Conservation (phyloP, 768 basidiomycete species). For the Suillus subaureus region DNA sequence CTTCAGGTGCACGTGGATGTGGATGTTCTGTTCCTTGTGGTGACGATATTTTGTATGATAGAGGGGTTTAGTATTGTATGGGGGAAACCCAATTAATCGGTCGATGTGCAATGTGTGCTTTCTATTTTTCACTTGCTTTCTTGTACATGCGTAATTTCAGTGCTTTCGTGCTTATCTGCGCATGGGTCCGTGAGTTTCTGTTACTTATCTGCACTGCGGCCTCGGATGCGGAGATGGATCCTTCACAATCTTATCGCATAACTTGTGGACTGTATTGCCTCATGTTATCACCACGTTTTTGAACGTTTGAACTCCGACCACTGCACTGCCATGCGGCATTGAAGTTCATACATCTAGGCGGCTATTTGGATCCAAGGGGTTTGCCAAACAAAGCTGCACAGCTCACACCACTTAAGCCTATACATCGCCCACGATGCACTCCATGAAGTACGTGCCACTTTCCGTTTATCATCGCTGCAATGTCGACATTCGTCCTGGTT, state of each 20-base stretch:
- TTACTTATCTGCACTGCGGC: neutral
- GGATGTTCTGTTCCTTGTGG: slow-evolving; percentile 5
- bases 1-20: slow-evolving; percentile 9
- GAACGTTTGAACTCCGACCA: slow-evolving; percentile 22
- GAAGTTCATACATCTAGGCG: too few relatives aligned
- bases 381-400: neutral
- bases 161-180: neutral
- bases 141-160: slow-evolving; percentile 29
- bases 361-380: neutral
- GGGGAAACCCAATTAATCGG: slow-evolving; percentile 23
- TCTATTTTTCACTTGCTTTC: slow-evolving; percentile 16
- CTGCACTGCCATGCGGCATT: neutral
- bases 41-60: slow-evolving; percentile 23
- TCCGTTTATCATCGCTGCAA: neutral
- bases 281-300: neutral
- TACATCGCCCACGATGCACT: neutral
- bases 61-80: slow-evolving; percentile 30
- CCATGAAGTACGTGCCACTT: neutral
- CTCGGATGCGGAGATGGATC: too few relatives aligned
- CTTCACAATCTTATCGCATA: neutral
- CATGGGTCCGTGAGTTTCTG: neutral
- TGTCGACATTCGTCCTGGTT: neutral
- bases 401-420: too few relatives aligned
- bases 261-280: too few relatives aligned
- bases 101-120: slow-evolving; percentile 26